These are phyloP conservation scores for Hericium erinaceus DNA, from an alignment of 768 basidiomycete genomes.

Conservation along the genomic window DNA sequence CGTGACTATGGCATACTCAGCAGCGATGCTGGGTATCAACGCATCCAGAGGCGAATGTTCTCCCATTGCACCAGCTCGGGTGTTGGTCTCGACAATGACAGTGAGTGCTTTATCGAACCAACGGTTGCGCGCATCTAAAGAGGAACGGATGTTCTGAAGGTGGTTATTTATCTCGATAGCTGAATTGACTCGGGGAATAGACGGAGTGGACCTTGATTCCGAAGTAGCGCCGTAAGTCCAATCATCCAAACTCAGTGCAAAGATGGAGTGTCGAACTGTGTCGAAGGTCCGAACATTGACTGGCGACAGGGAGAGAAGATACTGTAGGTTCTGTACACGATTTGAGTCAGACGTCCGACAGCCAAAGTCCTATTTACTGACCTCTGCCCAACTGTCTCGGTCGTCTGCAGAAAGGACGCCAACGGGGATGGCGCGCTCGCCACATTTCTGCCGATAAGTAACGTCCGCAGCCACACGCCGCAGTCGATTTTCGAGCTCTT, in stretches of 20 bases:
- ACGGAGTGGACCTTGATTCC: slow-evolving; percentile 7
- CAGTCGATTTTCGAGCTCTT: slow-evolving; percentile 37
- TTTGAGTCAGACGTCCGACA: background rate
- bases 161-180: slow-evolving; percentile 53
- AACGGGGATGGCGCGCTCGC: slow-evolving; percentile 52
- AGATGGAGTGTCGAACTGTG: slow-evolving; percentile 62
- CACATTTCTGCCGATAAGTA: slow-evolving; percentile 32
- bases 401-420: slow-evolving; percentile 73
- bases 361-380: slow-evolving; percentile 24
- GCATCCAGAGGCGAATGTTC: slow-evolving; percentile 92
- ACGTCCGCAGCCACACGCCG: slow-evolving; percentile 49
- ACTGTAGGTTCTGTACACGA: slow-evolving; percentile 52
- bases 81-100: slow-evolving; percentile 76
- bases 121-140: slow-evolving; percentile 60
- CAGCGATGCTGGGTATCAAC: slow-evolving; percentile 77
- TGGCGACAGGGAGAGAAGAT: slow-evolving; percentile 59
- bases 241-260: slow-evolving; percentile 76
- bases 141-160: slow-evolving; percentile 62
- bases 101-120: slow-evolving; percentile 88
- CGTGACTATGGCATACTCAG: slow-evolving; percentile 72
- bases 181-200: slow-evolving; percentile 7
- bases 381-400: slow-evolving; percentile 74
- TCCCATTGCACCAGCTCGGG: slow-evolving; percentile 77
- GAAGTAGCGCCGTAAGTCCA: slow-evolving; percentile 34
- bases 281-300: slow-evolving; percentile 51